Percentiles rank a stretch among this genome's conserved stretches.
phyloP scores from a whole-genome alignment of 306 rosid genomes.

The Myrica gale region DNA sequence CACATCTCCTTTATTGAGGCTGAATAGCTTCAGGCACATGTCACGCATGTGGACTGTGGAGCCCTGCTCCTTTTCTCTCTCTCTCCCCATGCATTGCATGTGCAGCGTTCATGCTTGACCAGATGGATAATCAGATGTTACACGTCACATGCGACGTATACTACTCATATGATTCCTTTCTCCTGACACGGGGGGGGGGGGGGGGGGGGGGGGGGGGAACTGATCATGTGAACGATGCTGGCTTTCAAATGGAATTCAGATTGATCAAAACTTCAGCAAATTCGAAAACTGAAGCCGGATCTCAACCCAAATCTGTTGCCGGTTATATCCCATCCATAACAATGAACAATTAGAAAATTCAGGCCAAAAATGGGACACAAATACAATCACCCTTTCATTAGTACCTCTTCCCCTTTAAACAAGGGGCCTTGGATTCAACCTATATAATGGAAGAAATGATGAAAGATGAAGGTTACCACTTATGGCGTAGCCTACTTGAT shows the following conservation, averaged over 20 bases:
- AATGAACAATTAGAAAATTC: neutral
- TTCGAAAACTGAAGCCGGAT: too few relatives aligned
- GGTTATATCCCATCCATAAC: neutral
- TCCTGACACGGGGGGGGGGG: neutral
- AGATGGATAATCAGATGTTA: neutral
- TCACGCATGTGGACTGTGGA: neutral
- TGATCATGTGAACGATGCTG: neutral
- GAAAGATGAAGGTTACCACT: neutral
- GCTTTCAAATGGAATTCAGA: too few relatives aligned
- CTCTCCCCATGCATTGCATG: neutral
- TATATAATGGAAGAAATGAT: too few relatives aligned
- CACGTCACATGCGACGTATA: neutral
- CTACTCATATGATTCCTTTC: neutral
- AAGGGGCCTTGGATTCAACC: too few relatives aligned
- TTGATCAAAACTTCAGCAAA: too few relatives aligned
- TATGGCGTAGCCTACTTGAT: neutral
- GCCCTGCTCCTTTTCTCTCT: neutral
- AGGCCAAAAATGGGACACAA: too few relatives aligned
- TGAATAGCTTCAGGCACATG: constrained; percentile 17
- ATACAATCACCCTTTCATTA: too few relatives aligned
- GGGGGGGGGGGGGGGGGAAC: neutral
- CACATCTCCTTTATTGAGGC: neutral
- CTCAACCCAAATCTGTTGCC: neutral
- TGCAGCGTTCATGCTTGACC: constrained; percentile 1
- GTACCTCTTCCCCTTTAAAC: too few relatives aligned